Evolutionary conservation across 805 yeast species (phyloP).

Genomic region (Naumovozyma dairenensis): DNA sequence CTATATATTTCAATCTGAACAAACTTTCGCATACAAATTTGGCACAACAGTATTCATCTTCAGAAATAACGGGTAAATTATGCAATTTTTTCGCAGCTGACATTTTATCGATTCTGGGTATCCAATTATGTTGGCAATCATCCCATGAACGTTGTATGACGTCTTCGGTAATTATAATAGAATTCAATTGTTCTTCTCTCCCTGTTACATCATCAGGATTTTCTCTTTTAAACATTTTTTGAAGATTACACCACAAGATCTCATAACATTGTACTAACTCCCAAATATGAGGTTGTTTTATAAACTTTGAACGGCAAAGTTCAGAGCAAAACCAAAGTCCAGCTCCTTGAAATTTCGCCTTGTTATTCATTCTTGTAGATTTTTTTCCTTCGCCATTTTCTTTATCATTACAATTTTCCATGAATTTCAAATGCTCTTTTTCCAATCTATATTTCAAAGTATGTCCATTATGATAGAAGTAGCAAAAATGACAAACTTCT

Average conservation of each 20-base stretch:
- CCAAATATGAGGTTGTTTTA: conserved; percentile 28
- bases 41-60: conserved; percentile 43
- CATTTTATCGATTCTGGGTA: conserved; percentile 23
- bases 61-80: conserved; percentile 38
- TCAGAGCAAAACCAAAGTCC: conserved; percentile 48
- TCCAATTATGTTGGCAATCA: conserved; percentile 32
- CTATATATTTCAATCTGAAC: conserved; percentile 23
- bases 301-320: conserved; percentile 34
- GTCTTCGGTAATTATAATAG: conserved; percentile 4
- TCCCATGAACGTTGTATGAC: conserved; percentile 11
- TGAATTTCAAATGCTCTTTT: conserved; percentile 4
- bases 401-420: conserved; percentile 1
- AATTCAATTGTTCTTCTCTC: conserved; percentile 7
- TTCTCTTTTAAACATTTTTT: conserved; percentile 25
- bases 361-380: too few relatives aligned
- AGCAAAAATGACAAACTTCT: conserved; percentile 53
- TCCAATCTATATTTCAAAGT: conserved; percentile 35
- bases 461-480: conserved; percentile 38
- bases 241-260: conserved; percentile 13
- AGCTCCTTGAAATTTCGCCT: conserved; percentile 27
- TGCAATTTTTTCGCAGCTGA: conserved; percentile 30
- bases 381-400: too few relatives aligned
- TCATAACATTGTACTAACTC: conserved; percentile 32
- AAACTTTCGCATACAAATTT: conserved; percentile 37
- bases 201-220: conserved; percentile 2